Base-by-base conservation (phyloP, 345 rosid genomes). In the Rhizophora mangle region DNA sequence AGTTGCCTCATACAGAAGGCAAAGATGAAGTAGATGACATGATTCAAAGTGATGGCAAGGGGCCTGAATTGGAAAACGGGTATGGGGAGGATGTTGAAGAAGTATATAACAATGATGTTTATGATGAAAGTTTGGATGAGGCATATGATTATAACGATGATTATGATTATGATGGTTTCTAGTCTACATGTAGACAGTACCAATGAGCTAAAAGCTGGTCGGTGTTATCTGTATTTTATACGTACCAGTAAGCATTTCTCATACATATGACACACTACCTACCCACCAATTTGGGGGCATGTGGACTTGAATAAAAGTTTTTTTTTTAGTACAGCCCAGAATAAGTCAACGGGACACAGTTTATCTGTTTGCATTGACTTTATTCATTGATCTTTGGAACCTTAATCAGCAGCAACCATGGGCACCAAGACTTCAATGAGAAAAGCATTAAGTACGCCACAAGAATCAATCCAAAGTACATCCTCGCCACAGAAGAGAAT, bases 61-160 rank as follows among this genome's bases (percentile, higher is more conserved):
- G 19, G 53, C 62, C 20, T 31, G 80, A 56, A 65, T 72, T 70
- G 51, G 66, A 49, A 29, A 64, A 56, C 49, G 70, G 57, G 30
- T 64, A 73, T 16, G 77, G 37, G 21, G 36, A 30, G 1, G 49
- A 15, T 43, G 4, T 13, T 43, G 49, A 13, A 39, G 47, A 39
- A 11, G 47, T 16, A 43, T 20, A 55, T n/a, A 29, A 46, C 21
- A 19, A 74, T 62, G 77, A 55, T 52, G 5, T 46, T 18, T 57
- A 74, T 57, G 49, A 67, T 18, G 86, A 68, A 24, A 67, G 76
- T 47, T 9, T 53, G n/a, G 78, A 71, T 4, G 80, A 79, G 65
- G 53, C 73, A 8, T 70, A 51, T 37, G 71, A 34, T 59, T 76
- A 78, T 22, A 73, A 78, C 0, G 72, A 71, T 13, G 72, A 65